phyloP scores from a whole-genome alignment of 2,329 filamentous ascomycete genomes.

The Clonostachys chloroleuca region DNA sequence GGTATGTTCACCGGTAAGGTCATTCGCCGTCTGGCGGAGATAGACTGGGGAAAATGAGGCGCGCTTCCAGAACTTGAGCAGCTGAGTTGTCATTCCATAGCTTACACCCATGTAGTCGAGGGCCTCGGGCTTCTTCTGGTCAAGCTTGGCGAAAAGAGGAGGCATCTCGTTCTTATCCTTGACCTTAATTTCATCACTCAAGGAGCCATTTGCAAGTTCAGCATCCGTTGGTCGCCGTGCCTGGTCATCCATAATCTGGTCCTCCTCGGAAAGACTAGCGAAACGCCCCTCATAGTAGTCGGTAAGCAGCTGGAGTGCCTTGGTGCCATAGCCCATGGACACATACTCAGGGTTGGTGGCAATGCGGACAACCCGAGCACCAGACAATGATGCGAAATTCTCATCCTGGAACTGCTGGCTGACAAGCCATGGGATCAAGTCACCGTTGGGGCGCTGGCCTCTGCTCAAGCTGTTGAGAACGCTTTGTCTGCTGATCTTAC shows the following conservation, averaged over 20 bases:
- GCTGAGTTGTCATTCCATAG: conserved; percentile 79
- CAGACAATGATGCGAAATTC: conserved; percentile 89
- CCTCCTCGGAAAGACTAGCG: conserved; percentile 73
- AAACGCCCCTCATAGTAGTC: conserved; percentile 97
- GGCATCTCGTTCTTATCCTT: conserved; percentile 90
- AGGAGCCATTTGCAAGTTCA: conserved; percentile 69
- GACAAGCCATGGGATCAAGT: conserved; percentile 95
- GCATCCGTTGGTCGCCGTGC: conserved; percentile 78
- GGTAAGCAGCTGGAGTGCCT: conserved; percentile 78
- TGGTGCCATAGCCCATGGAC: conserved; percentile 88
- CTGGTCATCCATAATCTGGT: conserved; percentile 45
- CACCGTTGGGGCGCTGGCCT: conserved; percentile 83
- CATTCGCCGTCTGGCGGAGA: conserved; percentile 90
- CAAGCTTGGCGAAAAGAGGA: conserved; percentile 83
- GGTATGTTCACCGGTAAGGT: conserved; percentile 94
- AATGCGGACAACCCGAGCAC: conserved; percentile 87
- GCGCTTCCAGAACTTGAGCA: conserved; percentile 98
- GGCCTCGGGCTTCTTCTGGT: conserved; percentile 72
- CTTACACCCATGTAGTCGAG: conserved; percentile 95
- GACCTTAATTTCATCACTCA: conserved; percentile 85
- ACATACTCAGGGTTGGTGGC: conserved; percentile 94
- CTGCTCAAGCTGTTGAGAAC: conserved; percentile 86
- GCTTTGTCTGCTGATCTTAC: conserved; percentile 88
- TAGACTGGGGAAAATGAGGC: conserved; percentile 85
- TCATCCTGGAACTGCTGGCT: conserved; percentile 98